Base-by-base conservation (phyloP, 2,329 filamentous ascomycete genomes). In the Xylariales sp. region DNA sequence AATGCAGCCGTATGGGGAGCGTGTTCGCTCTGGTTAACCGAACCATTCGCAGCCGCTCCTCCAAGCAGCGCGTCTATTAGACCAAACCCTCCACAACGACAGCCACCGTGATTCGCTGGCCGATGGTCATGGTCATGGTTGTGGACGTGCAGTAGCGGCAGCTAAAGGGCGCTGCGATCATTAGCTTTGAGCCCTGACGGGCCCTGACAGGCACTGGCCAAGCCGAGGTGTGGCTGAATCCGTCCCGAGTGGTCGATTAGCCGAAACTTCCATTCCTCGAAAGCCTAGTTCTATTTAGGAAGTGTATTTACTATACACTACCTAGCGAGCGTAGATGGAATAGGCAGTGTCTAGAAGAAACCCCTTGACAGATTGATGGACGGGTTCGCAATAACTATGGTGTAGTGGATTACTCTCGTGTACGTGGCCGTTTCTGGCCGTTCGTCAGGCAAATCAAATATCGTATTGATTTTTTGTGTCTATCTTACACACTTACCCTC, bases 1-100 rank as follows among this genome's bases (percentile, higher is more conserved):
- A 36, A 23, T 46, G 45, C 16, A 43, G 59, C 23, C 23, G 23
- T 23, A 23, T 23, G 23, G 23, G 23, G 23, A 23, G 23, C 23
- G 23, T 23, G 43, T n/a, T 12, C 23, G 30, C n/a, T 36, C 30
- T 36, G 5, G 18, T 53, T 64, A 64, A 48, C 28, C 62, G 62
- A 64, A 16, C 62, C 39, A 59, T 59, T 58, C 41, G 30, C 5
- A 64, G 62, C 32, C 53, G n/a, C 41, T 48, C 39, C 41, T 53
- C 46, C 30, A 41, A 55, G 45, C 55, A 36, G 64, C 61, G 67
- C 67, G 67, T 65, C 62, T 69, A 69, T 56, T 61, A 28, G 46
- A 34, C 23, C 50, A 28, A 14, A 43, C 32, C 36, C 56, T 56
- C 64, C 58, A 48, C 50, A 52, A 39, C 5, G 18, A 46, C 7